Evolutionary conservation across 495 filamentous ascomycete species (phyloP).

Genomic region (Delitschia confertaspora): DNA sequence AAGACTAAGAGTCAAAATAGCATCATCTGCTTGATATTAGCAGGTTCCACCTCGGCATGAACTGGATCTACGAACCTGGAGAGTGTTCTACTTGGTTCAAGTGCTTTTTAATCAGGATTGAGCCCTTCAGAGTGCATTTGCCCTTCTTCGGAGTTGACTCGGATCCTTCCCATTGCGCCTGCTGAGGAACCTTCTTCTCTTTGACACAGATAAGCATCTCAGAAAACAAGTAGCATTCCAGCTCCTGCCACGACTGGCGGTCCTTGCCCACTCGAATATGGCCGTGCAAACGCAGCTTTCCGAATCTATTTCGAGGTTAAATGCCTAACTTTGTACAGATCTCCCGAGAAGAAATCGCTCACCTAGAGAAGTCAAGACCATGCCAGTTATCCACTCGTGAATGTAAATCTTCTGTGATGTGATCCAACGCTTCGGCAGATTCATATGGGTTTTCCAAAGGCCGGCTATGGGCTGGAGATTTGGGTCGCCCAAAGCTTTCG

Average conservation of each 20-base stretch:
- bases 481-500: conserved; percentile 17
- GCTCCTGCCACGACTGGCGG: conserved; percentile 92
- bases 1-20: conserved; percentile 79
- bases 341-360: conserved; percentile 26
- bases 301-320: conserved; percentile 52
- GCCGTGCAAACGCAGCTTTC: conserved; percentile 84
- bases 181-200: conserved; percentile 67
- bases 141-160: conserved; percentile 43
- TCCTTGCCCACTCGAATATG: conserved; percentile 94
- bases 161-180: conserved; percentile 54
- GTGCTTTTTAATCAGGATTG: conserved; percentile 97
- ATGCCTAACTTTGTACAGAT: background rate
- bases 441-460: conserved; percentile 38
- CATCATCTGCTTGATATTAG: conserved; percentile 50
- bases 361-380: conserved; percentile 89
- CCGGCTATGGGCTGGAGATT: conserved; percentile 27
- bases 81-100: conserved; percentile 77
- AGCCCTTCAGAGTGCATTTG: conserved; percentile 88
- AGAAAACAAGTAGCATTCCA: conserved; percentile 93
- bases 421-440: conserved; percentile 59
- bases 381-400: conserved; percentile 96
- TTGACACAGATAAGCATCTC: conserved; percentile 99
- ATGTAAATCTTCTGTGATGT: conserved; percentile 79
- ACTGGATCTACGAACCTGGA: conserved; percentile 37
- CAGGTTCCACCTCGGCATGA: conserved; percentile 1